Evolutionary conservation across 2,329 filamentous ascomycete genomes (phyloP).

Genomic region (Metarhizium robertsii): DNA sequence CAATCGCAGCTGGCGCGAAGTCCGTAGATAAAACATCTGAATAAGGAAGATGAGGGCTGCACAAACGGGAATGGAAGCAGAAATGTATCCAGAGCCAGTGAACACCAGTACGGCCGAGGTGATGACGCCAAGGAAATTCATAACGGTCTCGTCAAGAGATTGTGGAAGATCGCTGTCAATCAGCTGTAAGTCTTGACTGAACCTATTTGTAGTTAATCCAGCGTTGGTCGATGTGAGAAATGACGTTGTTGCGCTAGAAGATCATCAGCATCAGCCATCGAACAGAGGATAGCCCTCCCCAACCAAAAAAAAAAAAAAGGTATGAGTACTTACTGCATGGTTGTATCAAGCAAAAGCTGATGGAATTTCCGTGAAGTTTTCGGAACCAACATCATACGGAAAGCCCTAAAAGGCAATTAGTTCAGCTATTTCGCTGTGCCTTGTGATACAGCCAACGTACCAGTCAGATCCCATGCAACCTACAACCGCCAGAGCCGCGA

Average conservation of each 20-base stretch:
- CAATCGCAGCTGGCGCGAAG: conserved; percentile 47
- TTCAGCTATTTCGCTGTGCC: neutral
- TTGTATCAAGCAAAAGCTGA: conserved; percentile 15
- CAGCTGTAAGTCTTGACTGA: conserved; percentile 29
- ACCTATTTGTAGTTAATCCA: conserved; percentile 26
- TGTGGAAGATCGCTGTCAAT: conserved; percentile 19
- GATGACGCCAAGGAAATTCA: neutral
- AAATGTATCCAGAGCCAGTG: conserved; percentile 27
- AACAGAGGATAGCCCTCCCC: neutral
- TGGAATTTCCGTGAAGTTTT: conserved; percentile 13
- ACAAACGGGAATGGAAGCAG: conserved; percentile 39
- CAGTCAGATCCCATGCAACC: conserved; percentile 7
- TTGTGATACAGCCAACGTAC: conserved; percentile 1
- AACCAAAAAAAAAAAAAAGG: neutral
- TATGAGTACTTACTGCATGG: conserved; percentile 14
- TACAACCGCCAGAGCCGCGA: conserved; percentile 8
- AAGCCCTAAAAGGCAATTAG: neutral
- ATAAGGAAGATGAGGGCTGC: conserved; percentile 34
- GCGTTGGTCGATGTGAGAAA: conserved; percentile 25
- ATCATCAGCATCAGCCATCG: neutral
- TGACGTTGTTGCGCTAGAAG: conserved; percentile 11
- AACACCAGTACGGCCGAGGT: conserved; percentile 17
- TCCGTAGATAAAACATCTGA: conserved; percentile 48
- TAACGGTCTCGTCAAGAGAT: neutral
- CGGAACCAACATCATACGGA: conserved; percentile 12